These are phyloP conservation scores for Inosperma sp. DNA, from an alignment of 768 basidiomycete genomes.

Conservation along the genomic window DNA sequence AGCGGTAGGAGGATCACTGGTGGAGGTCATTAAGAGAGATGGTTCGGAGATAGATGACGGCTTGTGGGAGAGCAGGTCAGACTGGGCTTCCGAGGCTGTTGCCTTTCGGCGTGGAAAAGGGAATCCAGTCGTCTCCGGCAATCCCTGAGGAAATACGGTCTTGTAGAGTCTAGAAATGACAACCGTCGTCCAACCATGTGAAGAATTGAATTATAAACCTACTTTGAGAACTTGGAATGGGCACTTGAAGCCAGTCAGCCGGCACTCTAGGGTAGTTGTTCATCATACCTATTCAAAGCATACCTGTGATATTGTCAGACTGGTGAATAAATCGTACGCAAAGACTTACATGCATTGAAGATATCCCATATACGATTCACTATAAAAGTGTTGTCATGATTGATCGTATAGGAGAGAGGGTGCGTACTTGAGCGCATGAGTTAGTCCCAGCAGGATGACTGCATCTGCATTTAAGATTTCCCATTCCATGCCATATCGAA, in stretches of 20 bases:
- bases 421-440: slow-evolving; percentile 61
- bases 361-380: slow-evolving; percentile 77
- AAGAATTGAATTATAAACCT: slow-evolving; percentile 11
- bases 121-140: slow-evolving; percentile 31
- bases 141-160: slow-evolving; percentile 58
- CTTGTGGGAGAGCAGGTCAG: slow-evolving; percentile 19
- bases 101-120: too few relatives aligned
- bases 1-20: too few relatives aligned
- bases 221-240: slow-evolving; percentile 74
- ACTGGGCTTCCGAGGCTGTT: slow-evolving; percentile 3
- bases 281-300: slow-evolving; percentile 49
- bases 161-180: slow-evolving; percentile 50
- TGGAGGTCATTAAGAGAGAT: too few relatives aligned
- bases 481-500: slow-evolving; percentile 66
- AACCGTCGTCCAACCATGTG: background rate
- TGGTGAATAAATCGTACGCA: background rate
- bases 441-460: slow-evolving; percentile 64
- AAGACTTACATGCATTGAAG: slow-evolving; percentile 64
- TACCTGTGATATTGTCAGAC: slow-evolving; percentile 26
- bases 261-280: background rate
- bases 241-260: slow-evolving; percentile 37
- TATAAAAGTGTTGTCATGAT: slow-evolving; percentile 23
- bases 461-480: slow-evolving; percentile 74
- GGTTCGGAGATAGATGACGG: slow-evolving; percentile 16
- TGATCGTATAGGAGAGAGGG: background rate